Base-by-base conservation (phyloP, 2,329 filamentous ascomycete species). In the Phialemoniopsis sp. region DNA sequence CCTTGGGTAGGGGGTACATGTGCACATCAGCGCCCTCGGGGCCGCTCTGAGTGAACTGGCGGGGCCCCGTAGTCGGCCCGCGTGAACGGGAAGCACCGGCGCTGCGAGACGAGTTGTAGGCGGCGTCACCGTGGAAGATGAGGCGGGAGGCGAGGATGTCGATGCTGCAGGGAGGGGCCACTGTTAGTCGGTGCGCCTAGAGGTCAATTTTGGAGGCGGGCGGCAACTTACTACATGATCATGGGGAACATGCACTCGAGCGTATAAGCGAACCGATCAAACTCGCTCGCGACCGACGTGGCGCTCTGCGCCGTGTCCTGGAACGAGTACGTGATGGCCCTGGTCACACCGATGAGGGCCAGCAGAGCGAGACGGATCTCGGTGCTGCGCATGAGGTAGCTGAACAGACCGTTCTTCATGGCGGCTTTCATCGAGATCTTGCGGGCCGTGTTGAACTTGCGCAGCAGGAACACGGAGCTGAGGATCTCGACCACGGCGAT, bases 241-340 rank as follows among this genome's bases (percentile, higher is more conserved):
- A 65, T 53, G 0, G 65, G 65, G 31, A 68, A 68, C 8, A 66
- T 42, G 39, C 65, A 68, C 37, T 68, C 64, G 32, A 68, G 41
- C 2, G 62, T 59, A 34, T 67, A 67, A 1, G 59, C 59, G 33
- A 68, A 68, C 1, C 65, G 57, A 35, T 68, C 65, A 1, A 68
- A 37, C 34, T 68, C 62, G 5, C 60, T 56, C 0, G 64, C 59
- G 1, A 56, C 39, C 17, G 57, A 54, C 0, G 59, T 62, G 0
- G 64, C 65, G 15, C 54, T 58, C 37, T 67, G 63, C 2, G 59
- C 52, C 0, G 55, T 48, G 3, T 48, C 51, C 31, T 67, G 64
- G 35, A 64, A 68, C 1, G 60, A 63, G 30, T 67, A 67, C 2
- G 64, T 67, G 13, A 66, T 47, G 4, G 64, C 60, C n/a, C 65